phyloP scores from a whole-genome alignment of 306 rosid genomes.

The Sphenostylis stenocarpa region DNA sequence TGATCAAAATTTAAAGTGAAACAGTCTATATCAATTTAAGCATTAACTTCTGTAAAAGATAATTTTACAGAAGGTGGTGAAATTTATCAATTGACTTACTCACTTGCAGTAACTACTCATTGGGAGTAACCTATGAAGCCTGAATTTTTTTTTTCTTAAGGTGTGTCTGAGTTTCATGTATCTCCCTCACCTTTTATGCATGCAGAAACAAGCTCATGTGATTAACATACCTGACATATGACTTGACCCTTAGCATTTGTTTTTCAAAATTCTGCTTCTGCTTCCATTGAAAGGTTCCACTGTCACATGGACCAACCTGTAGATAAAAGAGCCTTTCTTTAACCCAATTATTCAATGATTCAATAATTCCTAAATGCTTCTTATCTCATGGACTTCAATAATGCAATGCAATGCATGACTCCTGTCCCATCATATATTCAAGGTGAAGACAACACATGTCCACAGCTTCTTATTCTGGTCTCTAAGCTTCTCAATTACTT shows the following conservation, averaged over 20 bases:
- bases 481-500: conserved; percentile 23
- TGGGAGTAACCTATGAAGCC: no score
- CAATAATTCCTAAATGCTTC: conserved; percentile 41
- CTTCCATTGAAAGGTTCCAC: conserved; percentile 52
- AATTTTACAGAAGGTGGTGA: no score
- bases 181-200: conserved; percentile 17
- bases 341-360: conserved; percentile 43
- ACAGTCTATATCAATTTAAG: no score
- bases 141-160: no score
- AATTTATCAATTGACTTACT: no score
- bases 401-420: conserved; percentile 27
- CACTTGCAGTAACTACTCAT: no score
- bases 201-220: conserved; percentile 50
- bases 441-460: conserved; percentile 44
- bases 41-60: no score
- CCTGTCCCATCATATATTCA: conserved; percentile 36
- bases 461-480: conserved; percentile 3
- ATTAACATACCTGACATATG: conserved; percentile 59
- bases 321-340: conserved; percentile 33
- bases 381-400: conserved; percentile 43
- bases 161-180: no score
- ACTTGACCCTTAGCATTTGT: conserved; percentile 27
- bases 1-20: no score
- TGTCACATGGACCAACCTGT: conserved; percentile 86
- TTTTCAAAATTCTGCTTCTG: conserved; percentile 40